A percentile compares a stretch with the other conserved stretches of the same genome.
Conservation (phyloP, 441 rosid genomes). For the Sinapis alba region DNA sequence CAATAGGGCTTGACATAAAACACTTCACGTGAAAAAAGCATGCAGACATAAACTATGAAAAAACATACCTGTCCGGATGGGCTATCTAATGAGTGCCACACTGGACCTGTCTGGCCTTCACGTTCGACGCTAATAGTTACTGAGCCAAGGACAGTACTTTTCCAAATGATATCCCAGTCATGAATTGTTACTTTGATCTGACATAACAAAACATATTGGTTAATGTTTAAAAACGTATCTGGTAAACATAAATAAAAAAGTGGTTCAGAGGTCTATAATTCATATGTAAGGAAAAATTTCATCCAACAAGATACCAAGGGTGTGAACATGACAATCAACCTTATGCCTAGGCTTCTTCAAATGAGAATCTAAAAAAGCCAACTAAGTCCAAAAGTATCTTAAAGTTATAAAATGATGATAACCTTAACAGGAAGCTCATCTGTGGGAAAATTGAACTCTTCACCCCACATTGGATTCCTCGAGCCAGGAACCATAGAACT, state of each 20-base stretch:
- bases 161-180: slow-evolving; percentile 99
- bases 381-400: neutral
- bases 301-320: neutral
- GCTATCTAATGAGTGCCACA: slow-evolving; percentile 91
- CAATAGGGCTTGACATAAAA: neutral
- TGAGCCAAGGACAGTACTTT: slow-evolving; percentile 95
- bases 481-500: slow-evolving; percentile 99
- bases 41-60: slow-evolving; percentile 14
- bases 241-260: neutral
- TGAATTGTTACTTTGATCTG: slow-evolving; percentile 94
- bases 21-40: neutral
- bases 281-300: neutral
- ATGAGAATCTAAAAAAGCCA: neutral
- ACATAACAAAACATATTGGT: slow-evolving; percentile 19
- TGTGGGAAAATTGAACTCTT: slow-evolving; percentile 90
- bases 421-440: slow-evolving; percentile 97
- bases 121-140: slow-evolving; percentile 82
- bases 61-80: slow-evolving; percentile 86
- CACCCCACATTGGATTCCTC: slow-evolving; percentile 99
- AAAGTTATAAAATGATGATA: slow-evolving; percentile 26
- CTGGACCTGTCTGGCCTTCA: slow-evolving; percentile 89
- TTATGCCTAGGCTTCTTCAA: neutral
- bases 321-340: neutral
- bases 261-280: neutral
- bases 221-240: slow-evolving; percentile 14